A percentile compares a stretch with the other conserved stretches of the same genome.
phyloP scores from a whole-genome alignment of 371 early-diverging fungal genomes.

The Entomophthora muscae region DNA sequence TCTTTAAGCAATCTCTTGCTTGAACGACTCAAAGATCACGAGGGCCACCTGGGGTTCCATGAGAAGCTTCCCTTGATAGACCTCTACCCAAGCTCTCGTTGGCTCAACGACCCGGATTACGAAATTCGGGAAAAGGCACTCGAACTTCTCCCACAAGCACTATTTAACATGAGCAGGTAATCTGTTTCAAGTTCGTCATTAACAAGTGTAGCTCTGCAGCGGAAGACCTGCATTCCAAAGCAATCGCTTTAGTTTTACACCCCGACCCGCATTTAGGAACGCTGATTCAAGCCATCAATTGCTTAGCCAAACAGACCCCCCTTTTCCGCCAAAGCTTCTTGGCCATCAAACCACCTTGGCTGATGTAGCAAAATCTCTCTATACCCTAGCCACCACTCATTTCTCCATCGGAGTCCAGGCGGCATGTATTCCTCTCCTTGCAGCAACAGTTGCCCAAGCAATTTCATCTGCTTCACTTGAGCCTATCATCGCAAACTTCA shows the following conservation, averaged over 20 bases:
- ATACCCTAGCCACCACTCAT: not conserved
- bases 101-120: not conserved
- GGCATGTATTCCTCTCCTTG: not conserved
- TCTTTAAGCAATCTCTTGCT: not conserved
- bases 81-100: not conserved
- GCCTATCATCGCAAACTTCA: not conserved
- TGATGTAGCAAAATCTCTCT: not conserved
- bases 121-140: not conserved
- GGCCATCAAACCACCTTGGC: not conserved
- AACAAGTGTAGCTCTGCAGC: not conserved
- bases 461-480: not conserved
- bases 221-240: not conserved
- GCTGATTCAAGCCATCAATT: not conserved
- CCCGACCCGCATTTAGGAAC: not conserved
- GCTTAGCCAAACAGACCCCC: not conserved
- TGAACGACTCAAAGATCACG: not conserved
- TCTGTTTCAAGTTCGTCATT: not conserved
- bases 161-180: not conserved
- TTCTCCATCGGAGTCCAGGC: not conserved
- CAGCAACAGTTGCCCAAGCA: not conserved
- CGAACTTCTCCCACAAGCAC: not conserved
- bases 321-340: not conserved
- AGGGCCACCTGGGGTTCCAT: not conserved
- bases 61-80: not conserved
- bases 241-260: not conserved